These are phyloP conservation scores for Ogataea thermomethanolica DNA, from an alignment of 805 yeast species.

Conservation along the genomic window DNA sequence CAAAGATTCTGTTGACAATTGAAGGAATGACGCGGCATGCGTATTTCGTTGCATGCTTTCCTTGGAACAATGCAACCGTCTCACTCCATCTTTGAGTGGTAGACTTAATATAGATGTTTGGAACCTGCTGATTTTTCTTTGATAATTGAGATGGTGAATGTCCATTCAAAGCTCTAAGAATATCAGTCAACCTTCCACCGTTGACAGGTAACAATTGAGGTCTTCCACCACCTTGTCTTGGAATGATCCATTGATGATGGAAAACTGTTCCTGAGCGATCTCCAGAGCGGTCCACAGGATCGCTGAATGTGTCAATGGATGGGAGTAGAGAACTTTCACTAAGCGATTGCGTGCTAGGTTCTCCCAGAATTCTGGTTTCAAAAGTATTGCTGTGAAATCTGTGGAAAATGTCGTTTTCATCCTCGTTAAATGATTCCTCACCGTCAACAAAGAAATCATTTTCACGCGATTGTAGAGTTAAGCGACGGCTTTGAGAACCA, in stretches of 20 bases:
- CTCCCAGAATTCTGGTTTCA: conserved; percentile 8
- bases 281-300: conserved; percentile 6
- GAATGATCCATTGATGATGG: conserved; percentile 13
- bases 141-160: conserved; percentile 6
- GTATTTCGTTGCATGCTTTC: conserved; percentile 35
- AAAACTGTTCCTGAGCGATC: conserved; percentile 12
- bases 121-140: conserved; percentile 19
- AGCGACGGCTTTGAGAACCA: conserved; percentile 3
- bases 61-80: conserved; percentile 47
- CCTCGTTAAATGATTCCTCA: conserved; percentile 16
- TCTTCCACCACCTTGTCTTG: conserved; percentile 15
- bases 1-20: conserved; percentile 46
- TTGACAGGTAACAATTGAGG: conserved; percentile 13
- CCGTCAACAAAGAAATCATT: conserved; percentile 12
- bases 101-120: conserved; percentile 24
- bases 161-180: conserved; percentile 21
- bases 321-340: conserved; percentile 9
- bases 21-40: conserved; percentile 37
- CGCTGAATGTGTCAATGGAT: conserved; percentile 10
- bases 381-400: conserved; percentile 9
- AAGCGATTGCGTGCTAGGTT: conserved; percentile 10
- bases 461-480: conserved; percentile 6
- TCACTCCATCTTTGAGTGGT: conserved; percentile 72
- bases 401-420: conserved; percentile 12
- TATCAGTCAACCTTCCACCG: conserved; percentile 19